Conservation (phyloP, 73 alveolate genomes). For the Symbiodinium pilosum region DNA sequence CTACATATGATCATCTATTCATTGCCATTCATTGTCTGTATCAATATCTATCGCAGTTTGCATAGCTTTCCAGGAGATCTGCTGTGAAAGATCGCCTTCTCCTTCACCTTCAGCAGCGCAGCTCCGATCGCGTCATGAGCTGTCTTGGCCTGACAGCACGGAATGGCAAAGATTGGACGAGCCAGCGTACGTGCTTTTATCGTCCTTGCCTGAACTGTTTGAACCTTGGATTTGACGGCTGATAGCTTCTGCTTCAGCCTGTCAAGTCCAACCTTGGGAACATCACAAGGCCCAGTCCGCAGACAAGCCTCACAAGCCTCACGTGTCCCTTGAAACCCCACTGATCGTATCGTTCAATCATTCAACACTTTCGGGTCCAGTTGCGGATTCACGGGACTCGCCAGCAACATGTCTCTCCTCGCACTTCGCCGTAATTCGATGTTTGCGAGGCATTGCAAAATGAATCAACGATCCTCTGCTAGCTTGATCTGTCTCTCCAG, state of each 20-base stretch:
- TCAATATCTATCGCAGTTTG: too few species aligned
- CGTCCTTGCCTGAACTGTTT: slow-evolving; percentile 7
- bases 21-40: too few species aligned
- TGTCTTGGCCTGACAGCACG: neutral
- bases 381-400: slow-evolving; percentile 67
- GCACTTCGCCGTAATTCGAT: neutral
- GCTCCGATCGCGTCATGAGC: slow-evolving; percentile 6
- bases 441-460: neutral
- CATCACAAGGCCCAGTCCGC: too few species aligned
- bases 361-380: too few species aligned
- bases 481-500: slow-evolving; percentile 62
- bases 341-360: too few species aligned
- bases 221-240: slow-evolving; percentile 18
- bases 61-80: too few species aligned
- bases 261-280: slow-evolving; percentile 42
- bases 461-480: slow-evolving; percentile 17
- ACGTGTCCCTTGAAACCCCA: too few species aligned
- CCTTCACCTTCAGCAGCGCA: neutral
- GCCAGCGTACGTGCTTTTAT: too few species aligned
- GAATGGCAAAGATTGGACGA: too few species aligned
- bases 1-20: too few species aligned
- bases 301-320: too few species aligned
- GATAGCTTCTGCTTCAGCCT: slow-evolving; percentile 43
- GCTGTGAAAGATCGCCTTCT: too few species aligned
- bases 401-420: slow-evolving; percentile 67